These are phyloP conservation scores for Malassezia restricta DNA, from an alignment of 1,284 basidiomycete genomes.

Conservation along the genomic window DNA sequence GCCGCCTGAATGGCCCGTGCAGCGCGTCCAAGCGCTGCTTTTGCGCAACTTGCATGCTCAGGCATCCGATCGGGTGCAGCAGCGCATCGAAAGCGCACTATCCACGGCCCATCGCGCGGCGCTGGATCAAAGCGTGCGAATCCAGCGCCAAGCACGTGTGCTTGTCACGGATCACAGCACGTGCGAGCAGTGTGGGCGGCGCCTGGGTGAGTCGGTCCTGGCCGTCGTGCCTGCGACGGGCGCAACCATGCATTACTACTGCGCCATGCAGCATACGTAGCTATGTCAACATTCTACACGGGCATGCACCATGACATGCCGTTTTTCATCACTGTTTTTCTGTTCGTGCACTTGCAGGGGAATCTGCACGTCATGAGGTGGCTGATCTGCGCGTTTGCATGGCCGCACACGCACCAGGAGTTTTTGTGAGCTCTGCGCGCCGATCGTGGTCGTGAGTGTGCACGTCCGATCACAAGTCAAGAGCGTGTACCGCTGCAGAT, in stretches of 20 bases:
- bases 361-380: slow-evolving; percentile 18
- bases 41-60: slow-evolving; percentile 20
- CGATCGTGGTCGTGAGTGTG: slow-evolving; percentile 30
- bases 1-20: slow-evolving; percentile 70
- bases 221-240: slow-evolving; percentile 56
- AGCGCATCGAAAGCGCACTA: slow-evolving; percentile 55
- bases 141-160: slow-evolving; percentile 67
- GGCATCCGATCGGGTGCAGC: slow-evolving; percentile 18
- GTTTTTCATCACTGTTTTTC: slow-evolving; percentile 44
- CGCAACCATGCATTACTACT: slow-evolving; percentile 39
- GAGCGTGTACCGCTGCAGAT: slow-evolving; percentile 18
- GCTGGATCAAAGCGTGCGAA: slow-evolving; percentile 60
- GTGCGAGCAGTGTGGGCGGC: slow-evolving; percentile 89
- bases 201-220: slow-evolving; percentile 83
- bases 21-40: slow-evolving; percentile 63
- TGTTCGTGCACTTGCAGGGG: slow-evolving; percentile 37
- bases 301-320: slow-evolving; percentile 23
- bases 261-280: slow-evolving; percentile 6
- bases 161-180: slow-evolving; percentile 73
- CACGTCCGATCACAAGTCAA: slow-evolving; percentile 14
- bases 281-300: slow-evolving; percentile 19
- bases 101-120: slow-evolving; percentile 61
- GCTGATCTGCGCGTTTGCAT: slow-evolving; percentile 16
- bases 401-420: slow-evolving; percentile 37
- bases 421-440: slow-evolving; percentile 29